phyloP scores from a whole-genome alignment of 192 early-diverging fungal genomes.

The Funneliformis mosseae region DNA sequence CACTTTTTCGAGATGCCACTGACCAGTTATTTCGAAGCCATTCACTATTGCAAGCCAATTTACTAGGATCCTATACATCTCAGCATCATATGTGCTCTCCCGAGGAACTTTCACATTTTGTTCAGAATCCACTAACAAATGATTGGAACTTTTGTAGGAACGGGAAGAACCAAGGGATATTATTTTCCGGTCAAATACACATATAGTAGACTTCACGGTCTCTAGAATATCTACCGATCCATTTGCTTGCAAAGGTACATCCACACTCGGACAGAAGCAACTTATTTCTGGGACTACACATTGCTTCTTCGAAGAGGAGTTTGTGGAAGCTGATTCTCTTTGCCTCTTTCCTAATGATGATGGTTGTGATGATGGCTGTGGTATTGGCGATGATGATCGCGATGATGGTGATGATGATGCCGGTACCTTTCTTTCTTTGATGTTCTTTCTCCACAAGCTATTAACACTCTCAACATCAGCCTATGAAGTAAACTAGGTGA shows the following conservation, averaged over 20 bases:
- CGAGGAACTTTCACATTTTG: no score
- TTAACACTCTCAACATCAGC: conserved; percentile 10
- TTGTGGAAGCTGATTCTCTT: background rate
- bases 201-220: conserved; percentile 3
- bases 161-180: conserved; percentile 13
- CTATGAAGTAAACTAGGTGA: conserved; percentile 2
- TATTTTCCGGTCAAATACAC: conserved; percentile 4
- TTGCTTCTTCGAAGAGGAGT: background rate
- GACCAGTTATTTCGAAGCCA: no score
- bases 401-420: background rate
- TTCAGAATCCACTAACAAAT: no score
- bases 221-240: no score
- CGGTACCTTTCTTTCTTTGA: conserved; percentile 5
- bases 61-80: no score
- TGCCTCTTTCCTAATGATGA: conserved; percentile 5
- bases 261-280: background rate
- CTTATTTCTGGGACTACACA: background rate
- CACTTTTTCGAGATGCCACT: no score
- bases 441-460: conserved; percentile 11
- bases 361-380: conserved; percentile 9
- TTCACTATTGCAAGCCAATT: no score
- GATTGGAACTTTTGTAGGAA: conserved; percentile 33
- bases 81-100: no score
- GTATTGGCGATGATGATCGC: background rate
- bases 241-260: conserved; percentile 11